Percentiles rank a stretch among this genome's conserved stretches.
These are phyloP conservation scores for Plasmodium vinckei DNA, from an alignment of 169 alveolate species.

Conservation along the genomic window DNA sequence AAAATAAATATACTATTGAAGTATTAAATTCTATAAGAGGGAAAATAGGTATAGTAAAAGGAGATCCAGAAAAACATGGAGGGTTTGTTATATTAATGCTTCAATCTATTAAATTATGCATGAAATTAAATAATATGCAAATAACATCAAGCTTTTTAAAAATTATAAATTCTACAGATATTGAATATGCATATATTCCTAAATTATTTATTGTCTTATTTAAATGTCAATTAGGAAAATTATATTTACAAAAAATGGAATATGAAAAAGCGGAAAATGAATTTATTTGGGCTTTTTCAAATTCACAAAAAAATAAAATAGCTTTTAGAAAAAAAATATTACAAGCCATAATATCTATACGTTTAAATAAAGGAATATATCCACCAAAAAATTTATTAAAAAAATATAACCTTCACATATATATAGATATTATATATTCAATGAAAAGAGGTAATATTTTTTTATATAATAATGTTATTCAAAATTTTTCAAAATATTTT, in stretches of 20 bases:
- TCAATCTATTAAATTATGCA: slow-evolving; percentile 79
- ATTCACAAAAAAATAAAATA: slow-evolving; percentile 31
- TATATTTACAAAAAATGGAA: slow-evolving; percentile 78
- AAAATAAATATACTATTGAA: slow-evolving; percentile 68
- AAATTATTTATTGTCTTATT: slow-evolving; percentile 77
- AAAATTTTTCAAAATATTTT: slow-evolving; percentile 17
- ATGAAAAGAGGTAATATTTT: slow-evolving; percentile 52
- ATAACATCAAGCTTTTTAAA: slow-evolving; percentile 80
- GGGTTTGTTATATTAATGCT: slow-evolving; percentile 80
- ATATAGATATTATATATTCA: slow-evolving; percentile 38
- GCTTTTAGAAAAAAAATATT: slow-evolving; percentile 47
- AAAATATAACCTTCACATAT: slow-evolving; percentile 22
- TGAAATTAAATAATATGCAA: slow-evolving; percentile 82
- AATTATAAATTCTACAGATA: slow-evolving; percentile 77
- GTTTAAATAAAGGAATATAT: slow-evolving; percentile 42
- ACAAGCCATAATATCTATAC: slow-evolving; percentile 21
- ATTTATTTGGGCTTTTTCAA: slow-evolving; percentile 79
- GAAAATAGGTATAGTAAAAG: slow-evolving; percentile 77
- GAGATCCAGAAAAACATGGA: slow-evolving; percentile 76
- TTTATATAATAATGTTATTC: slow-evolving; percentile 34
- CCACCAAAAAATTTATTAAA: slow-evolving; percentile 43
- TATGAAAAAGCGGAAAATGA: slow-evolving; percentile 79
- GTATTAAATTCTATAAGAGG: slow-evolving; percentile 81
- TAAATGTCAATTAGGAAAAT: slow-evolving; percentile 78
- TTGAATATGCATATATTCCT: slow-evolving; percentile 71